Evolutionary conservation across 768 basidiomycete species (phyloP), one percentile per base, ranked within the genome.

Genomic region (Mycena filopes): DNA sequence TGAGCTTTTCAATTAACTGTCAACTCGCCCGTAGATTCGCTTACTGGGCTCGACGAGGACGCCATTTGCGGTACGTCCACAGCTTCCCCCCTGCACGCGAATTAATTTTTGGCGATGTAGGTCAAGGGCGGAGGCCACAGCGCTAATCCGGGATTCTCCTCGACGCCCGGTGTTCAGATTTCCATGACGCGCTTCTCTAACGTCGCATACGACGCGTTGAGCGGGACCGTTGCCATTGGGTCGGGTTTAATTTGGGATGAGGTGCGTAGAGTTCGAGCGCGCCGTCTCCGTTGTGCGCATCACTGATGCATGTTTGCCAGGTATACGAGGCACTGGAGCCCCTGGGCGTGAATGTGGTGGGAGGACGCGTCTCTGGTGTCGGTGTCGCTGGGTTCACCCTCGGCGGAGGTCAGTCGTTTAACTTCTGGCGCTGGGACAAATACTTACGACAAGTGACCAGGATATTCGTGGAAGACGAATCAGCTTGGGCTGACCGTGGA

Each of bases 391-490:
- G 89, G 1, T 84, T 88, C 64, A 82, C 79, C 12, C 76, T 90
- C 0, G 87, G 88, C 9, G 89, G 89, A 80, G 88, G 83, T 80
- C 46, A 56, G 76, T 54, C 38, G 53, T 20, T n/a, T n/a, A n/a
- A n/a, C 21, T 36, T 41, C 57, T 15, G 20, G 13, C 53, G 16
- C 20, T 18, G 12, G 7, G 28, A 15, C 21, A 2, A 12, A 15
- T 38, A 46, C 2, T 21, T 8, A 25, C 43, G 43, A 4, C 1
- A 0, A 5, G 21, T 20, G n/a, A 12, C 25, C 36, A 68, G 67
- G 89, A 4, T 90, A 88, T 68, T 89, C 89, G 11, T 90, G 84
- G 84, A 76, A 82, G 53, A 86, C 86, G 0, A 89, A 90, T 63
- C 86, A 89, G 59, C 78, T 83, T 64, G 89, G 89, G 15, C 66